phyloP scores from a whole-genome alignment of 2,329 filamentous ascomycete genomes.

The Penicillium frequentans region DNA sequence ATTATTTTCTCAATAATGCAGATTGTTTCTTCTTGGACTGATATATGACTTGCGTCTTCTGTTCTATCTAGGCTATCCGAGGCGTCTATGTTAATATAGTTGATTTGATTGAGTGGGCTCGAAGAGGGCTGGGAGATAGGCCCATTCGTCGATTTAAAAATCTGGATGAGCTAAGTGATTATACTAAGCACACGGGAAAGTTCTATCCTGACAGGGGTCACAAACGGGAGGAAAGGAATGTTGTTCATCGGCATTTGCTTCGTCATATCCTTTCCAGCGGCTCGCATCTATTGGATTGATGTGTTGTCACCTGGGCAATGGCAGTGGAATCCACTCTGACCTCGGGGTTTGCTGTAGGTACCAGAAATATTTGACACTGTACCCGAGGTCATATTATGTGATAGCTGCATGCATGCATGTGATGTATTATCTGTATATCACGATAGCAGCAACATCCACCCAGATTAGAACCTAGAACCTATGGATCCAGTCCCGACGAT shows the following conservation, averaged over 20 bases:
- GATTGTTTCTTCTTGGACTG: background rate
- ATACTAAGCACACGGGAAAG: background rate
- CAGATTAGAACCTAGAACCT: background rate
- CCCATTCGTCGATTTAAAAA: background rate
- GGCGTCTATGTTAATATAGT: background rate
- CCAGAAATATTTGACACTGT: background rate
- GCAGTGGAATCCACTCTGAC: no score
- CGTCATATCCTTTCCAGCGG: background rate
- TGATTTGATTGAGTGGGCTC: background rate
- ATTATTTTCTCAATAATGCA: no score
- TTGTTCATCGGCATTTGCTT: background rate
- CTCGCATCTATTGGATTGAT: no score
- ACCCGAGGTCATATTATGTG: constrained; percentile 19
- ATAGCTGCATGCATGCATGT: background rate
- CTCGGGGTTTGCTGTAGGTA: no score
- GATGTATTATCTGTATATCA: background rate
- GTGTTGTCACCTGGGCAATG: no score
- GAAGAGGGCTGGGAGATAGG: background rate
- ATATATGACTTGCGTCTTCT: background rate
- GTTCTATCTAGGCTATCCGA: background rate
- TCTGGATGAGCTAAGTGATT: background rate
- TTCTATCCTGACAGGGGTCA: background rate
- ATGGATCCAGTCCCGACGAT: background rate
- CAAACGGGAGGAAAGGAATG: background rate
- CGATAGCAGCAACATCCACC: background rate